Evolutionary conservation across 2,329 filamentous ascomycete genomes (phyloP), one percentile per base, ranked within the genome.

Genomic region (Plenodomus biglobosus): DNA sequence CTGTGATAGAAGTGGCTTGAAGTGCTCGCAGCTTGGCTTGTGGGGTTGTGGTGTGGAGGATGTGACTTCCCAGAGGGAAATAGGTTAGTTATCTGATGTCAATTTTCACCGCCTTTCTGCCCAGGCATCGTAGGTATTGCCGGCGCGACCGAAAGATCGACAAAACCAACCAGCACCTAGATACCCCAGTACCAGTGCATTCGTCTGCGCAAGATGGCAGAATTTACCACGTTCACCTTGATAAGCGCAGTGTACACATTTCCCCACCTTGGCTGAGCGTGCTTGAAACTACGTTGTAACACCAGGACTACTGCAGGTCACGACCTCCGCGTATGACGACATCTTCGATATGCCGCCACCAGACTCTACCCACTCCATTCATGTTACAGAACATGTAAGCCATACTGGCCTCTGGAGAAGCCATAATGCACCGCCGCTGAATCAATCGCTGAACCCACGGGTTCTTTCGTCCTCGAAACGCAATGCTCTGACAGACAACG

Each of bases 381-480:
- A 32, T 32, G 3, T 15, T 32, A 3, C 27, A 6, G 47, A 50
- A 15, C 58, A 58, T 1, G 59, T 52, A 20, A 43, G 62, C 40
- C 52, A 44, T 42, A 54, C 62, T 38, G 52, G 56, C 42, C 46
- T 56, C 20, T 46, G 59, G 13, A 60, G 59, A 37, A 56, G 46
- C 27, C 38, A 50, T 10, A 51, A 54, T n/a, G 37, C 53, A 21
- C 56, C 61, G 4, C 56, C 61, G 4, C 50, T 52, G n/a, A 58
- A 56, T 17, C 45, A 41, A 21, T 60, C 61, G n/a, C 55, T 55
- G 42, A 64, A 60, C 27, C 57, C 59, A 24, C 59, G 57, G 17
- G 37, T 55, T 20, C 19, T 40, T 17, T 19, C 20, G 13, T 24
- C 37, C 16, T 36, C 44, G 17, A 44, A 50, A 8, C 43, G 45